These are phyloP conservation scores for Trichoderma afroharzianum DNA, from an alignment of 2,329 filamentous ascomycete genomes.

Conservation along the genomic window DNA sequence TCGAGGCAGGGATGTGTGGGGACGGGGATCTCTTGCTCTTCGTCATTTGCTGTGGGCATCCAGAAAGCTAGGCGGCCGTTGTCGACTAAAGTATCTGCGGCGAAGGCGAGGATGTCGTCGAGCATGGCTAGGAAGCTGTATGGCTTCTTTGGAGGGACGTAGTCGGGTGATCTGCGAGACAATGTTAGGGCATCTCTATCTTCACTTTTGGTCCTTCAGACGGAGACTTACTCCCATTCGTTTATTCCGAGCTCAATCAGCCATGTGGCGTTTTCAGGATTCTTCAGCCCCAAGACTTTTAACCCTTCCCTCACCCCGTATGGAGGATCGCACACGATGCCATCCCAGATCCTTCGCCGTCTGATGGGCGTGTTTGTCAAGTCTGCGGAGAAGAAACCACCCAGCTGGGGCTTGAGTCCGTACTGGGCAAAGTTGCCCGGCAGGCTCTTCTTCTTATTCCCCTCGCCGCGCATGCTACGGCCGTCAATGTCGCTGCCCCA, in stretches of 20 bases:
- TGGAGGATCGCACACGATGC: conserved; percentile 91
- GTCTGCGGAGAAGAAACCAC: conserved; percentile 81
- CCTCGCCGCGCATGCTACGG: conserved; percentile 74
- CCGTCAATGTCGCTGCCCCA: conserved; percentile 94
- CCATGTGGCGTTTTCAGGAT: conserved; percentile 57
- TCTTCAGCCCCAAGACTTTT: conserved; percentile 76
- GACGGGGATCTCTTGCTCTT: conserved; percentile 70
- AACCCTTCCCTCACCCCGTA: conserved; percentile 93
- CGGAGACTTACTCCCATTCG: conserved; percentile 58
- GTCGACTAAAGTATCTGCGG: conserved; percentile 70
- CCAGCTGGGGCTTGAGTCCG: conserved; percentile 58
- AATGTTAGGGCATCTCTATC: not conserved
- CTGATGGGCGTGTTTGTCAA: conserved; percentile 81
- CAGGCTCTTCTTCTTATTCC: conserved; percentile 47
- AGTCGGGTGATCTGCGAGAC: conserved; percentile 49
- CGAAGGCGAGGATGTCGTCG: conserved; percentile 83
- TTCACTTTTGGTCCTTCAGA: not conserved
- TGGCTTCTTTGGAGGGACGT: conserved; percentile 82
- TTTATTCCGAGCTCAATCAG: conserved; percentile 66
- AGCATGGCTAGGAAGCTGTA: conserved; percentile 92
- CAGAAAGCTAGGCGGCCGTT: conserved; percentile 83
- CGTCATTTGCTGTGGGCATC: conserved; percentile 89
- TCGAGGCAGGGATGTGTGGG: conserved; percentile 74
- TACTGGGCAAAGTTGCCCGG: conserved; percentile 83
- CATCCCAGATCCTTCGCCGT: conserved; percentile 66